Conservation (phyloP, 176 grass and related monocot genomes). For the Pontederia crassipes region DNA sequence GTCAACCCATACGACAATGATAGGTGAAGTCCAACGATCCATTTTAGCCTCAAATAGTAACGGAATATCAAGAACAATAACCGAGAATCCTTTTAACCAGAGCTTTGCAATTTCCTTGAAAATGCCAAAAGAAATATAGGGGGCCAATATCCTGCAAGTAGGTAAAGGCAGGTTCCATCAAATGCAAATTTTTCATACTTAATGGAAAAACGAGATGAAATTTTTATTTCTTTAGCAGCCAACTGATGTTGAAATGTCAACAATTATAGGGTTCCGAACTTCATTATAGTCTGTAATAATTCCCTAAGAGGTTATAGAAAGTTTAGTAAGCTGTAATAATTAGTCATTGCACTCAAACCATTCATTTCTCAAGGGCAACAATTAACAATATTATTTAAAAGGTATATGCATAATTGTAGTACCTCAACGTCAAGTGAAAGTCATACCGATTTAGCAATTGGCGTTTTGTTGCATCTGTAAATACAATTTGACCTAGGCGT, state of each 20-base stretch:
- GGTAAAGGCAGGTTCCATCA: not conserved
- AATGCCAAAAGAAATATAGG: conserved; percentile 67
- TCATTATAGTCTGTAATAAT: too few relatives aligned
- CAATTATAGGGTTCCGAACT: too few relatives aligned
- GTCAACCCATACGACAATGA: conserved; percentile 83
- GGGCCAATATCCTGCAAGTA: conserved; percentile 59
- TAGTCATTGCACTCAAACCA: too few relatives aligned
- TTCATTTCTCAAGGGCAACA: too few relatives aligned
- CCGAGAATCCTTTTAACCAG: conserved; percentile 60
- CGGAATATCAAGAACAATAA: conserved; percentile 74
- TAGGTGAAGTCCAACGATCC: conserved; percentile 55
- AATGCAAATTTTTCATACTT: not conserved
- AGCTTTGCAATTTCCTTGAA: conserved; percentile 72
- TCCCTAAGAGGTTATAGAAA: too few relatives aligned
- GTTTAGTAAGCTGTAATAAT: too few relatives aligned
- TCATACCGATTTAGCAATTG: conserved; percentile 63
- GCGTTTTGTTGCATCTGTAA: conserved; percentile 58
- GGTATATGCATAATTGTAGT: too few relatives aligned
- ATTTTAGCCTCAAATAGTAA: conserved; percentile 83
- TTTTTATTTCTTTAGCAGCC: not conserved
- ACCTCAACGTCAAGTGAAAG: not conserved
- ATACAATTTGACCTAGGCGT: conserved; percentile 71
- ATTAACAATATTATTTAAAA: too few relatives aligned
- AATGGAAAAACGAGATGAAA: too few relatives aligned
- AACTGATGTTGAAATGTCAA: too few relatives aligned